Evolutionary conservation across 495 filamentous ascomycete species (phyloP), one percentile per base, ranked within the genome.

Genomic region (Podospora pseudopauciseta): DNA sequence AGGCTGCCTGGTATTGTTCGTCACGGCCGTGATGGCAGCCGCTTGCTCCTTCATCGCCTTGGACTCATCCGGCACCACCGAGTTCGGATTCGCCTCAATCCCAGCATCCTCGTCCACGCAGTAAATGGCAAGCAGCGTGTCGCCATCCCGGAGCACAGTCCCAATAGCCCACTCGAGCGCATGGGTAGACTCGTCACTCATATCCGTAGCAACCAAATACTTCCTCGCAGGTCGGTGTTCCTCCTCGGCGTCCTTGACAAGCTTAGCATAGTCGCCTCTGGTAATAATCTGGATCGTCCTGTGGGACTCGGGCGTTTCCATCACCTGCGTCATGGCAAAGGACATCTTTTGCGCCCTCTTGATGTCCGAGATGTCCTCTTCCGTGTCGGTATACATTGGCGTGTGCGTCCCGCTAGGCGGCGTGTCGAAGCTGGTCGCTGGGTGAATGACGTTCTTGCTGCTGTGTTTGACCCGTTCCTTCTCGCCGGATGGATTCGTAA

Each of bases 151-250:
- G 7, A 99, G 85, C n/a, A 98, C 90, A 3, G 92, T 96, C 55
- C 95, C 95, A 63, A 99, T 94, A 0, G 93, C 96, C 94, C 94
- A 99, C 76, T 98, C 95, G 30, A 98, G 80, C 11, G 95, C 95
- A 77, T 97, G 93, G 11, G 92, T 90, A 4, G 94, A 94, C 80
- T 99, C 95, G 56, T 93, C 91, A 71, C 92, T 96, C 39, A 97
- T 79, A 77, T 98, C 95, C 0, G 92, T 97, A 9, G 95, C 93
- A 9, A 97, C 92, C 5, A 99, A 80, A 76, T 97, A 99, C 64
- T 92, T 94, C 11, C 95, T 86, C 59, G 92, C 87, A 13, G 92
- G 86, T 18, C 90, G 86, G 26, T 92, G 89, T 7, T 89, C 86
- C 34, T 94, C 90, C 7, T 90, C 89, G 66, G 92, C 90, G 62